These are phyloP conservation scores for Auriculariales sp. DNA, from an alignment of 768 basidiomycete genomes.

Conservation along the genomic window DNA sequence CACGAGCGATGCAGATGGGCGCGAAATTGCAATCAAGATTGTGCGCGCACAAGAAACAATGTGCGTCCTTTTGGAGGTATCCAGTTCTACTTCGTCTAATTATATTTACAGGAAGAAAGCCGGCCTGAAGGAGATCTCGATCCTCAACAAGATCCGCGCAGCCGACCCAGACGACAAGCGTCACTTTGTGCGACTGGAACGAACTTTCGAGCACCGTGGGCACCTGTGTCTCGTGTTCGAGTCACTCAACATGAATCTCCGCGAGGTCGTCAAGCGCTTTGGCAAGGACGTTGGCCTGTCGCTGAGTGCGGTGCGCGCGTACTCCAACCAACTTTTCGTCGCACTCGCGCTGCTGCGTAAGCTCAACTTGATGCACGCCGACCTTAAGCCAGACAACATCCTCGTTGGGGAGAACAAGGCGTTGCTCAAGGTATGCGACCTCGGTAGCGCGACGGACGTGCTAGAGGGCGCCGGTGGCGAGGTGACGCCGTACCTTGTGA, in stretches of 20 bases:
- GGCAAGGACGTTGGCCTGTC: conserved; percentile 97
- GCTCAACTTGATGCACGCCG: conserved; percentile 91
- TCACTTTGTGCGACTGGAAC: conserved; percentile 82
- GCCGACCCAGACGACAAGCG: conserved; percentile 96
- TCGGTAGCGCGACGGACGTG: conserved; percentile 92
- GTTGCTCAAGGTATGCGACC: conserved; percentile 83
- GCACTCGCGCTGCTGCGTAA: conserved; percentile 75
- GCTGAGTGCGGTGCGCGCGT: conserved; percentile 95
- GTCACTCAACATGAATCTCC: conserved; percentile 89
- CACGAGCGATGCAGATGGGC: conserved; percentile 29
- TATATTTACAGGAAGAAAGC: conserved; percentile 66
- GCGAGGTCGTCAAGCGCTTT: conserved; percentile 94
- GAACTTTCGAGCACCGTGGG: conserved; percentile 93
- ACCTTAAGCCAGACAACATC: conserved; percentile 98
- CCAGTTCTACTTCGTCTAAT: background rate
- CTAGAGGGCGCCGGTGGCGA: conserved; percentile 68
- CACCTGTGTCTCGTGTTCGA: conserved; percentile 96
- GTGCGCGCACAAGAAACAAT: conserved; percentile 92
- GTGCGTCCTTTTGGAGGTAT: conserved; percentile 40
- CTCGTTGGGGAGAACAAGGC: conserved; percentile 92
- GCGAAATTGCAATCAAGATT: conserved; percentile 96
- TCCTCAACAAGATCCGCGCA: conserved; percentile 71
- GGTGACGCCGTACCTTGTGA: conserved; percentile 95
- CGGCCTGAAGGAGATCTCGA: conserved; percentile 82
- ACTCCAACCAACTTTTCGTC: conserved; percentile 91